Percentiles rank a stretch among this genome's conserved stretches.
phyloP scores from a whole-genome alignment of 148 eudicot species.

The Salicornia ramosissima region DNA sequence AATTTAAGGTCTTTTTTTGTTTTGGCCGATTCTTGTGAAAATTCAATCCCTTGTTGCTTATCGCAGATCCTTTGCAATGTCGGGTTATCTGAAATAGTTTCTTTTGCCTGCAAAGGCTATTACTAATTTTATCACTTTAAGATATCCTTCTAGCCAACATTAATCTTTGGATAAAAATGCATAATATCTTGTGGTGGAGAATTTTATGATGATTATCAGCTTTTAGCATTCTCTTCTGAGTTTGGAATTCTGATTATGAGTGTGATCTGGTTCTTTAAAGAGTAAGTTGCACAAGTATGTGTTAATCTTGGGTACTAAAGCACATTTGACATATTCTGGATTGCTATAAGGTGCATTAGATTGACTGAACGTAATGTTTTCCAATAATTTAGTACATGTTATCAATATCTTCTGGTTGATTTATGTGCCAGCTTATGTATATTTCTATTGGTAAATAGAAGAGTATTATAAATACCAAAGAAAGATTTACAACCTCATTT shows the following conservation, averaged over 20 bases:
- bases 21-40: not conserved
- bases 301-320: not conserved
- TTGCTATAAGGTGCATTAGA: not conserved
- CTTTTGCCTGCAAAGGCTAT: too few relatives aligned
- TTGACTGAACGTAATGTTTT: not conserved
- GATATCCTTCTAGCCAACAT: too few relatives aligned
- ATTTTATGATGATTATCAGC: not conserved
- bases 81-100: constrained; percentile 2
- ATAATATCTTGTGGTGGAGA: not conserved
- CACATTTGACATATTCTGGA: not conserved
- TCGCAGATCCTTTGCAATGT: not conserved
- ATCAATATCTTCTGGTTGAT: not conserved
- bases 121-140: too few relatives aligned
- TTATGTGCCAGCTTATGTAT: not conserved
- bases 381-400: not conserved
- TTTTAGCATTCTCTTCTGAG: not conserved
- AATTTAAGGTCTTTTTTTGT: not conserved
- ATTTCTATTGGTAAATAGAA: too few relatives aligned
- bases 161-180: not conserved
- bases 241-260: not conserved
- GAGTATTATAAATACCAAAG: too few relatives aligned
- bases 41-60: not conserved
- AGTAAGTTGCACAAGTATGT: not conserved
- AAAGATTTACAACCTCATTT: too few relatives aligned
- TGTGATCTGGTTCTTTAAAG: not conserved